Evolutionary conservation across 2,329 filamentous ascomycete genomes (phyloP), one percentile per base, ranked within the genome.

Genomic region (Plectosphaerella sp.): DNA sequence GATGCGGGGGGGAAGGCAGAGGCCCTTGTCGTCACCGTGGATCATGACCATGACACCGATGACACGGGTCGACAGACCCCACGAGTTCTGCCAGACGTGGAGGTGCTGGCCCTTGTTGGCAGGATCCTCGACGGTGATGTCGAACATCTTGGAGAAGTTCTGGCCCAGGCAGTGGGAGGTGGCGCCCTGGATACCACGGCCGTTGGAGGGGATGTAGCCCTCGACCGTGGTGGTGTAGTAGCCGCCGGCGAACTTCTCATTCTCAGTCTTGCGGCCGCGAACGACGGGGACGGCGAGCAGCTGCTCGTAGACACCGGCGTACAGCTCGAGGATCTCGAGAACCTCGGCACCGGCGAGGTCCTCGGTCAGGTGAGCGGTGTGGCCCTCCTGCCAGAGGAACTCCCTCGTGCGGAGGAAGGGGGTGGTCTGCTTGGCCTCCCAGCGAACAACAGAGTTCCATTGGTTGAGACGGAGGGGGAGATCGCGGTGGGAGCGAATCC

Each of bases 31-130:
- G 68, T 99, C 94, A 64, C 91, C 88, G 73, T 99, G 94, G 55
- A 96, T 91, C 85, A 99, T 94, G 64, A 97, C 89, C 93, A 97
- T 97, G 69, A 97, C 91, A 75, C 94, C 95, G 59, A 99, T 96
- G 52, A 93, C 91, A 67, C 94, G 91, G 51, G 94, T 99, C 1
- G 93, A 97, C 55, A 99, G 83, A 72, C 94, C 94, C 94, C 94
- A 99, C 14, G 91, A 97, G 78, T 99, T 99, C 71, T 99, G 94
- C 92, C 93, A 97, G 52, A 97, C 92, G 66, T 93, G 77, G 52
- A 97, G 76, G 64, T 91, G 86, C 61, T 86, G 80, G 59, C 89
- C 88, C 73, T 89, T 88, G 69, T 94, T 81, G 54, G 79, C 77
- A 22, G 94, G 94, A 66, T 99, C 92, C 71, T 99, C 93, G 28